Evolutionary conservation across 768 basidiomycete species (phyloP).

Genomic region (Suillus subluteus): DNA sequence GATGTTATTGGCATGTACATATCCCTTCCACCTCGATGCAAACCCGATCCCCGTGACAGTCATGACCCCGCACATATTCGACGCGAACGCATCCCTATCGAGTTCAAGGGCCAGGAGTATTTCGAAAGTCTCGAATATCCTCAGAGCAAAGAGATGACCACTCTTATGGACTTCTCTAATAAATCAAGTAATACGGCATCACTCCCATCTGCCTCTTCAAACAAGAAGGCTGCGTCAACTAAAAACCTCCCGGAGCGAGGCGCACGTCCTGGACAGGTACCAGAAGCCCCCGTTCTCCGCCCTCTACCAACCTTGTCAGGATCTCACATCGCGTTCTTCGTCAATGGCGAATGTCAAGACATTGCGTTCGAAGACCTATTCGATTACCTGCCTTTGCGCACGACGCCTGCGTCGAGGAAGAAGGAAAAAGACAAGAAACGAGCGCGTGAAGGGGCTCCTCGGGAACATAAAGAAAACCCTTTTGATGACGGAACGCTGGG

Average conservation of each 20-base stretch:
- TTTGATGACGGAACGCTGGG: conserved; percentile 95
- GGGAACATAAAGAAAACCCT: conserved; percentile 78
- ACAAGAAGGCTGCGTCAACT: conserved; percentile 68
- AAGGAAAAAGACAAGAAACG: conserved; percentile 62
- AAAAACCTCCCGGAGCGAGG: conserved; percentile 67
- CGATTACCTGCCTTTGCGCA: conserved; percentile 84
- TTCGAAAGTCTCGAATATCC: conserved; percentile 93
- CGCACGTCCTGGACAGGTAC: conserved; percentile 39
- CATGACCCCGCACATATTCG: conserved; percentile 82
- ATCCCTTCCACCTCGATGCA: conserved; percentile 71
- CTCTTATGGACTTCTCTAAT: conserved; percentile 78
- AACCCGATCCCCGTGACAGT: conserved; percentile 62
- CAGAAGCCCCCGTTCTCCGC: conserved; percentile 50
- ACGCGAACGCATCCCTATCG: conserved; percentile 91
- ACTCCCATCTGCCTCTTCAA: conserved; percentile 53
- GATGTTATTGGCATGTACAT: conserved; percentile 96
- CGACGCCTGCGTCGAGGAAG: conserved; percentile 54
- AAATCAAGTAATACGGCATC: conserved; percentile 60
- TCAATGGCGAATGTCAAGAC: conserved; percentile 87
- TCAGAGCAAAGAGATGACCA: conserved; percentile 88
- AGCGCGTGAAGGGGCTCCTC: conserved; percentile 62
- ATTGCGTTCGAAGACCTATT: conserved; percentile 87
- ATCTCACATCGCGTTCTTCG: conserved; percentile 86
- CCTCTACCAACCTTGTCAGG: conserved; percentile 69
- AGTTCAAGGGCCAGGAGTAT: conserved; percentile 95